Percentiles rank a stretch among this genome's conserved stretches.
These are phyloP conservation scores for Penicillium sumatraense DNA, from an alignment of 2,329 filamentous ascomycete genomes.

Conservation along the genomic window DNA sequence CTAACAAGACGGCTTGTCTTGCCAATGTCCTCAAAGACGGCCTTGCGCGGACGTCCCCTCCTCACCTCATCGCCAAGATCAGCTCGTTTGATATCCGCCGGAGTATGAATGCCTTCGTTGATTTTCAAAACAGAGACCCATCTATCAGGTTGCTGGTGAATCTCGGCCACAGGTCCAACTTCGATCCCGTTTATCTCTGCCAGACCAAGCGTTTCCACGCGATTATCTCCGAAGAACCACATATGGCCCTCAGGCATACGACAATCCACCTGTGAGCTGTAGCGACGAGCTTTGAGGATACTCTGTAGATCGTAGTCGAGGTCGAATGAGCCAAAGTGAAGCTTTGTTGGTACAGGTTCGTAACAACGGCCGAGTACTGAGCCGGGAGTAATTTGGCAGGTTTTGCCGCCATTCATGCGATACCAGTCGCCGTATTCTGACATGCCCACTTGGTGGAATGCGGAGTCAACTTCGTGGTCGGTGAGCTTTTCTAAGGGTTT, in stretches of 20 bases:
- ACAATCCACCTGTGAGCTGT: slow-evolving; percentile 50
- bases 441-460: slow-evolving; percentile 47
- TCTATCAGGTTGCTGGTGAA: slow-evolving; percentile 48
- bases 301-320: slow-evolving; percentile 54
- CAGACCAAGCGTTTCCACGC: slow-evolving; percentile 61
- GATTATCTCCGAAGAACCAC: slow-evolving; percentile 64
- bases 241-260: slow-evolving; percentile 52
- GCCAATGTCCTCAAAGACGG: slow-evolving; percentile 37
- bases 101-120: slow-evolving; percentile 42
- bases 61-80: slow-evolving; percentile 7
- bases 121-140: slow-evolving; percentile 54
- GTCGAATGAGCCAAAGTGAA: slow-evolving; percentile 47
- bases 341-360: slow-evolving; percentile 54
- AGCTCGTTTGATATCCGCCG: slow-evolving; percentile 12
- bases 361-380: slow-evolving; percentile 60
- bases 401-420: slow-evolving; percentile 47
- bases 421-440: slow-evolving; percentile 59
- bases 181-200: slow-evolving; percentile 59
- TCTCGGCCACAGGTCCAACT: slow-evolving; percentile 51
- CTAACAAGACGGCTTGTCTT: slow-evolving; percentile 48
- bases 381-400: slow-evolving; percentile 54
- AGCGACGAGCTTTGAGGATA: slow-evolving; percentile 53
- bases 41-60: slow-evolving; percentile 7
- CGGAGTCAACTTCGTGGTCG: slow-evolving; percentile 37
- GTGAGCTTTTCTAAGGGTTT: slow-evolving; percentile 29